Conservation (phyloP, 2,329 filamentous ascomycete species). For the Hyphodiscus sp. region DNA sequence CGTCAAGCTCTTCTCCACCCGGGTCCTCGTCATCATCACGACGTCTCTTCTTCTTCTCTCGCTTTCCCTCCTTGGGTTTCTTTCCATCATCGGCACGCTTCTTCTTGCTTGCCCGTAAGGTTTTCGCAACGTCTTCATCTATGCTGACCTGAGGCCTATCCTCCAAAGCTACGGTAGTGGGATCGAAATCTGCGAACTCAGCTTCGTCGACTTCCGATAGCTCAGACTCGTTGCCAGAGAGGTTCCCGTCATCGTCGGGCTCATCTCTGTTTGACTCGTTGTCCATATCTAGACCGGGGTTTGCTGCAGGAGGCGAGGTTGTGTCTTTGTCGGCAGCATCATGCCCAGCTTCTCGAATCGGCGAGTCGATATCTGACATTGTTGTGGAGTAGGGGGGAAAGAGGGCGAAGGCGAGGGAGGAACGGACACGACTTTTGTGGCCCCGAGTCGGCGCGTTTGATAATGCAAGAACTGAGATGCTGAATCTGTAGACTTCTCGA, state of each 20-base stretch:
- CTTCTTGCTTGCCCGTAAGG: constrained; percentile 57
- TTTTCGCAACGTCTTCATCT: constrained; percentile 58
- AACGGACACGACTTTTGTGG: neutral
- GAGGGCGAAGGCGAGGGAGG: neutral
- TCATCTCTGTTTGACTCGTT: constrained; percentile 18
- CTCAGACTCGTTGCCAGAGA: constrained; percentile 41
- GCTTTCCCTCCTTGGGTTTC: constrained; percentile 59
- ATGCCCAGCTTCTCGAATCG: constrained; percentile 17
- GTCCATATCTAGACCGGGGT: constrained; percentile 27
- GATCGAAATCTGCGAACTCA: constrained; percentile 64
- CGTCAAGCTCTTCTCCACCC: constrained; percentile 46
- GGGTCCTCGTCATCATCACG: constrained; percentile 39
- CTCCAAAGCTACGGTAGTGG: constrained; percentile 55
- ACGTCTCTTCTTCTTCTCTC: constrained; percentile 61
- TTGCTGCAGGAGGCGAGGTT: constrained; percentile 15
- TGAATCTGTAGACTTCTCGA: neutral
- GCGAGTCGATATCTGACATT: constrained; percentile 27
- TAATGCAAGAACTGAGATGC: neutral
- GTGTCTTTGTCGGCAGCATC: constrained; percentile 15
- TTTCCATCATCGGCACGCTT: constrained; percentile 58
- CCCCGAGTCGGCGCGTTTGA: neutral
- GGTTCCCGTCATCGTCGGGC: constrained; percentile 22
- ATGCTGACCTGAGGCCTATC: constrained; percentile 56
- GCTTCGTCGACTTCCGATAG: constrained; percentile 65
- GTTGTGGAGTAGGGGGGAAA: neutral